Base-by-base conservation (phyloP, 805 yeast genomes). In the Grigorovia jiainica region DNA sequence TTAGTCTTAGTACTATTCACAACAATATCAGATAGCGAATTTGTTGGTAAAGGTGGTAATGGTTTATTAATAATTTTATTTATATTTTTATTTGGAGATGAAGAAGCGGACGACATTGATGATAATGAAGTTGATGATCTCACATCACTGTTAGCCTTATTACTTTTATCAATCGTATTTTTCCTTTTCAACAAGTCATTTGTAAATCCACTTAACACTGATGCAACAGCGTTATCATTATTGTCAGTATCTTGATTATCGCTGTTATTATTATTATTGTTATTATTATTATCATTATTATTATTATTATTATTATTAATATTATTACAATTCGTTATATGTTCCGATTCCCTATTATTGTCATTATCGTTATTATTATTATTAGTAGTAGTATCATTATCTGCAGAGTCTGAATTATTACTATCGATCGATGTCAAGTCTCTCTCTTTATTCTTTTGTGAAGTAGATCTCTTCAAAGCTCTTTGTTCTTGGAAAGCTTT, bases 401-500 rank as follows among this genome's bases (percentile, higher is more conserved):
- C 34, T 35, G 23, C n/a, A n/a, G n/a, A n/a, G n/a, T n/a, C n/a
- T n/a, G 6, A 20, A 15, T 20, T 34, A 20, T 19, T 20, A 34
- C 18, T 11, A 20, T 15, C 37, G 11, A 20, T 11, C n/a, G n/a
- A n/a, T 19, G 23, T 16, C 16, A 33, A 20, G 5, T 34, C 29
- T 27, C 36, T 18, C 34, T 36, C 38, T 18, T 34, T 31, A 8
- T 27, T 23, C 10, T 47, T 47, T 15, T 50, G 44, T 52, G 65
- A 56, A 33, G 63, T 55, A 6, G 66, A 55, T 33, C 68, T 51
- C 39, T 66, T 64, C 38, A 65, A 64, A 44, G 77, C 79, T 50
- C 96, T 73, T 54, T 82, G 78, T 48, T 85, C 87, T 60, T 87
- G 96, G 53, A 89, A 84, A 0, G 95, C 95, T 59, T 83, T 65